Base-by-base conservation (phyloP, 345 rosid species). In the Raphanus sativus region DNA sequence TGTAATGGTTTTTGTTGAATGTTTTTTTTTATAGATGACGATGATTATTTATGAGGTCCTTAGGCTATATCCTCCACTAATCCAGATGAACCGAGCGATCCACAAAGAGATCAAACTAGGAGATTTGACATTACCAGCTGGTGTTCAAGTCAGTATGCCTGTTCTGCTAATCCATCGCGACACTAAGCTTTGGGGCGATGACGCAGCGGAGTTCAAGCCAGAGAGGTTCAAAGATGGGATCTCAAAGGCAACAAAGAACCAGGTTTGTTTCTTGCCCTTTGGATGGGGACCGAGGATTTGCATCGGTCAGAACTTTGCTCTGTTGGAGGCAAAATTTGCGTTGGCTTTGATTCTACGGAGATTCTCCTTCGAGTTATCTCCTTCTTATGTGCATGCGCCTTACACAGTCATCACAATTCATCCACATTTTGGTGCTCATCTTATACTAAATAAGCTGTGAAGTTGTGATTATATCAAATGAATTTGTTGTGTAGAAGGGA, bases 281-380 rank as follows among this genome's bases (percentile, higher is more conserved):
- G 86, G 85, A 6, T 71, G 83, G 85, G 92, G 96, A 32, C 91
- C 90, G 0, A 80, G 91, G 81, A 72, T 24, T 6, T 92, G 93
- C 79, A 73, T 89, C 0, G 90, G 95, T 2, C 90, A 86, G 75
- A 87, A 82, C 74, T 92, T 87, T 24, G 85, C 96, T 1, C 25
- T 88, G 74, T 21, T 89, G 13, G 93, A 87, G 83, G 87, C 88
- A 4, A 92, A 89, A 77, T 11, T 83, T 55, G 88, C 83, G 0
- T 11, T 92, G 5, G 69, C 87, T 1, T 76, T 89, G 85, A 81
- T 90, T 21, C 73, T 90, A 12, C 86, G 75, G 45, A 81, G 71
- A 21, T 90, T 87, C 73, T 80, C 76, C 3, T 78, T 89, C 11
- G 77, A 85, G 70, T 86, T 87, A 7, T 87, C 97, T 17, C 86